These are phyloP conservation scores for Durotheca rogersii DNA, from an alignment of 495 filamentous ascomycete species.

Conservation along the genomic window DNA sequence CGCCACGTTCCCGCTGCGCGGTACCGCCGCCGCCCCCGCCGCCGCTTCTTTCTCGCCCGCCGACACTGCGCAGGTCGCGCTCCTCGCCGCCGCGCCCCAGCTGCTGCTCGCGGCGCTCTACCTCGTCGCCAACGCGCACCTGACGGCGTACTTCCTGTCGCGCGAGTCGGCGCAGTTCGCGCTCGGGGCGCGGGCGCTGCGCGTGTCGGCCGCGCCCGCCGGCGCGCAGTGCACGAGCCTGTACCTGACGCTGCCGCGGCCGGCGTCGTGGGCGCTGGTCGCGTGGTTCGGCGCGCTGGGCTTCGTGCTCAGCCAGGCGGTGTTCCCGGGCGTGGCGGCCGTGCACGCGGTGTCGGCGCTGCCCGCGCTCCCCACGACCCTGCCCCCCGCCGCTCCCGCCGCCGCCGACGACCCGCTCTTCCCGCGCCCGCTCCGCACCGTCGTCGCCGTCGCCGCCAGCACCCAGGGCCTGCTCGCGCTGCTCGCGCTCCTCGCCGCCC, in stretches of 20 bases:
- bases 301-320: slow-evolving; percentile 41
- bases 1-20: slow-evolving; percentile 25
- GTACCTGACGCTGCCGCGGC: slow-evolving; percentile 44
- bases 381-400: neutral
- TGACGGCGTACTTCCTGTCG: slow-evolving; percentile 44
- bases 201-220: slow-evolving; percentile 38
- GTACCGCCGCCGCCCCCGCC: no score
- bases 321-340: slow-evolving; percentile 33
- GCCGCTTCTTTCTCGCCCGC: no score
- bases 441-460: slow-evolving; percentile 36
- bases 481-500: slow-evolving; percentile 35
- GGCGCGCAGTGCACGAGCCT: slow-evolving; percentile 42
- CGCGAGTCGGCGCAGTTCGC: slow-evolving; percentile 48
- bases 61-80: slow-evolving; percentile 26
- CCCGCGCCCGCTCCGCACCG: no score
- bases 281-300: slow-evolving; percentile 39
- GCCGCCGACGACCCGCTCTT: neutral
- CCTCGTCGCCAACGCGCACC: slow-evolving; percentile 40
- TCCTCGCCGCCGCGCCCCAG: slow-evolving; percentile 43
- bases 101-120: slow-evolving; percentile 45
- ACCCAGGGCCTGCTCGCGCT: slow-evolving; percentile 39
- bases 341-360: slow-evolving; percentile 5
- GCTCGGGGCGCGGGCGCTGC: slow-evolving; percentile 32
- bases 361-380: neutral
- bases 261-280: slow-evolving; percentile 40